Base-by-base conservation (phyloP, 2,329 filamentous ascomycete genomes). In the Emmonsiellopsis sp. region DNA sequence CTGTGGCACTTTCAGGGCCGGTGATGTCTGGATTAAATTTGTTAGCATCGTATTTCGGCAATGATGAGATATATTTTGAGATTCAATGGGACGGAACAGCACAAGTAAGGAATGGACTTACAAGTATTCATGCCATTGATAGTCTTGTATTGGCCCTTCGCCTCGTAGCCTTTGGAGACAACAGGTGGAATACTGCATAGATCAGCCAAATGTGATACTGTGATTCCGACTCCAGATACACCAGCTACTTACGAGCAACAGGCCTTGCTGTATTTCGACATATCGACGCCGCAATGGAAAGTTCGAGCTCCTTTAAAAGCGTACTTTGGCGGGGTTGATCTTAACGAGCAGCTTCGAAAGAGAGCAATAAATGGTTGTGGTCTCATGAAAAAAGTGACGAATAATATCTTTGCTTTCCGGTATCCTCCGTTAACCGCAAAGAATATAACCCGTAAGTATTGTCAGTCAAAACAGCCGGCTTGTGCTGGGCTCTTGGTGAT, bases 51-150 rank as follows among this genome's bases (percentile, higher is more conserved):
- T 39, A 37, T 42, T 39, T 31, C 39, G 17, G 49, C 55, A 40
- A 31, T 11, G 11, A 13, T 13, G 3, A 21, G 11, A 37, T 6
- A 13, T 40, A 32, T n/a, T n/a, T 11, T 14, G 5, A 31, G 45
- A 54, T 49, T 49, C 51, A 42, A 32, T 32, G 11, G 31, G 33
- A 42, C 37, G 21, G 50, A 31, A 14, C 7, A 36, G 45, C 39
- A 6, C 42, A 33, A 13, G 13, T 34, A 34, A 37, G 39, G 11
- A 14, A 44, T 11, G 10, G 27, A 65, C 70, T 5, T 64, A 79
- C 76, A 84, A 4, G 81, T 84, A 69, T 83, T 83, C 69, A 84
- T 59, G 58, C 81, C 81, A 68, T 81, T 76, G 62, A 82, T 71
- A 53, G 75, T 77, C 60, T 76, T 80, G 63, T 77, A 84, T 60